Evolutionary conservation across 2,329 filamentous ascomycete species (phyloP).

Genomic region (Monilinia vaccinii-corymbosi): DNA sequence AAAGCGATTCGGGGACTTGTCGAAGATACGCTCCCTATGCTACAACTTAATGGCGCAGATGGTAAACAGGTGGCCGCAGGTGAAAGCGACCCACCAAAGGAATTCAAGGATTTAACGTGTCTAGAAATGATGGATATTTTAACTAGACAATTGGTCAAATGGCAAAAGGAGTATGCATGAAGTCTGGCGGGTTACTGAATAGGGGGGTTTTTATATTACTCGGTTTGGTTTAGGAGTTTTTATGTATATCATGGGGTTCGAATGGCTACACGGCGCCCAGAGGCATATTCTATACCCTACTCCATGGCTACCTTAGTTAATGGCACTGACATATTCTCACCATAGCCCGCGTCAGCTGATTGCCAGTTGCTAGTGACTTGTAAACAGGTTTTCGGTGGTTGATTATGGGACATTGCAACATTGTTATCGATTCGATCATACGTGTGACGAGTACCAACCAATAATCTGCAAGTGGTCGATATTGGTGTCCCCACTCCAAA

Average conservation of each 20-base stretch:
- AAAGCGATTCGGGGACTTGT: conserved; percentile 28
- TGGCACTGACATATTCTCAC: not conserved
- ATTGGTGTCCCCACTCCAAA: no score
- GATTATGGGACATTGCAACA: not conserved
- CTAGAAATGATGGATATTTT: conserved; percentile 34
- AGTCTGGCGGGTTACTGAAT: not conserved
- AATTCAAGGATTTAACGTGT: conserved; percentile 62
- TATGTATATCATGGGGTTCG: conserved; percentile 10
- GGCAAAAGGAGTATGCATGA: conserved; percentile 30
- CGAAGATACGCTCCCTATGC: conserved; percentile 28
- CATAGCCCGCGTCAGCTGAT: not conserved
- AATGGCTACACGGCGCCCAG: conserved; percentile 7
- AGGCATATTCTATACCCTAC: conserved; percentile 9
- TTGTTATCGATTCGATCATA: not conserved
- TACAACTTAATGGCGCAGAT: conserved; percentile 32
- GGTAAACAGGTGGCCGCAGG: conserved; percentile 28
- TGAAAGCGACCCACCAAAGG: conserved; percentile 31
- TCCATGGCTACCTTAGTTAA: conserved; percentile 9
- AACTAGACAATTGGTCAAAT: conserved; percentile 32
- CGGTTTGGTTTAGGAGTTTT: not conserved
- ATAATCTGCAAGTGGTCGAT: not conserved
- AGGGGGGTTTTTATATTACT: not conserved
- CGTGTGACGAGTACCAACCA: not conserved
- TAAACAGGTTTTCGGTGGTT: not conserved
- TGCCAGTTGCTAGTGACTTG: not conserved